Evolutionary conservation across 768 basidiomycete species (phyloP).

Genomic region (Amanita fuliginea): DNA sequence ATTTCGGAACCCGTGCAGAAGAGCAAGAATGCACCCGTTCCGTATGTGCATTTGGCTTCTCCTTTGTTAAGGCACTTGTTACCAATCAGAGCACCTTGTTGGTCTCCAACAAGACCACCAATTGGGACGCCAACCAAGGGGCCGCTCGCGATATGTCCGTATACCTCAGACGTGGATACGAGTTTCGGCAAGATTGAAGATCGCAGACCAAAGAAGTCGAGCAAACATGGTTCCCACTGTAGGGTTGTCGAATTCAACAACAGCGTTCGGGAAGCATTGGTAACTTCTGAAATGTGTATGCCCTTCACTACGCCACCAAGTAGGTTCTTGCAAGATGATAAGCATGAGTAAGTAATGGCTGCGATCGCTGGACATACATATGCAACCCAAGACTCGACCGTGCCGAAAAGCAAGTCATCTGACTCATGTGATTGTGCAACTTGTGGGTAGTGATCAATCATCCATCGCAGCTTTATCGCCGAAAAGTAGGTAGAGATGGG

Average conservation of each 20-base stretch:
- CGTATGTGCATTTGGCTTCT: conserved; percentile 97
- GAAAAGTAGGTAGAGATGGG: conserved; percentile 98
- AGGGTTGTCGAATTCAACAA: conserved; percentile 77
- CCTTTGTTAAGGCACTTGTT: conserved; percentile 91
- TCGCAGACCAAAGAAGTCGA: conserved; percentile 81
- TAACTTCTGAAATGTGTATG: conserved; percentile 83
- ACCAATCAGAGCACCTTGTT: conserved; percentile 92
- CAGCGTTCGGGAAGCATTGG: conserved; percentile 94
- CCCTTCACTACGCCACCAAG: conserved; percentile 64
- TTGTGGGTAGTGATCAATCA: conserved; percentile 77
- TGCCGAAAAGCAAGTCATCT: conserved; percentile 84
- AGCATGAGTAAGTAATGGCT: neutral
- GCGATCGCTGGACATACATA: conserved; percentile 43
- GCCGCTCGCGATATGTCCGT: conserved; percentile 65
- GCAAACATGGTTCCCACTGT: conserved; percentile 71
- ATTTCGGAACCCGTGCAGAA: conserved; percentile 90
- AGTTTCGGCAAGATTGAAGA: conserved; percentile 73
- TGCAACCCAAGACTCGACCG: conserved; percentile 93
- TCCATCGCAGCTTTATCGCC: conserved; percentile 93
- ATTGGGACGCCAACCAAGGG: conserved; percentile 69
- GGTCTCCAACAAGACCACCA: conserved; percentile 93
- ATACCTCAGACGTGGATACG: conserved; percentile 87
- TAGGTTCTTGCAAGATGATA: conserved; percentile 45
- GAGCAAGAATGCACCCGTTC: conserved; percentile 92
- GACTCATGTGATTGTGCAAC: conserved; percentile 70